Percentiles rank a stretch among this genome's conserved stretches.
These are phyloP conservation scores for Populus hybrid DNA, from an alignment of 441 rosid species.

Conservation along the genomic window DNA sequence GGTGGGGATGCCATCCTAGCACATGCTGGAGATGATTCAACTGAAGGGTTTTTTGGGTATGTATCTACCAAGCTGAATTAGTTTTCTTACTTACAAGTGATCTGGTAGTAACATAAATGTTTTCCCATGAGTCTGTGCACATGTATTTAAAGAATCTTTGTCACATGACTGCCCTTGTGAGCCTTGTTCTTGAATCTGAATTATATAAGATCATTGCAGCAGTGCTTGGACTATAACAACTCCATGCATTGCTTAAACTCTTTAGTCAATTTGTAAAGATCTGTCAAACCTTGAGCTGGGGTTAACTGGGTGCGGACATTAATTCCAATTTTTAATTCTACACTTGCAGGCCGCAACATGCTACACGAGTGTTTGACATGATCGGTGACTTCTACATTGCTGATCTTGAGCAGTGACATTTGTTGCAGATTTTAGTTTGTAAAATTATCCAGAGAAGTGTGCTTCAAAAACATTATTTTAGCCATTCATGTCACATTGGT, in stretches of 20 bases:
- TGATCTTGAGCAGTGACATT: slow-evolving; percentile 42
- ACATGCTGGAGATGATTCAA: slow-evolving; percentile 94
- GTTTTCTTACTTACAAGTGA: neutral
- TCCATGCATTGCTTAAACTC: neutral
- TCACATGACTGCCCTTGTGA: neutral
- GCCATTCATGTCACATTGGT: neutral
- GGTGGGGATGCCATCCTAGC: slow-evolving; percentile 93
- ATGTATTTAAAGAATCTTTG: neutral
- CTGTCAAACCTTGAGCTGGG: neutral
- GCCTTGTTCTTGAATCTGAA: neutral
- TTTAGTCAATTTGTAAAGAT: neutral
- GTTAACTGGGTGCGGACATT: neutral
- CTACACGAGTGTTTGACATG: slow-evolving; percentile 76
- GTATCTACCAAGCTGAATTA: slow-evolving; percentile 11
- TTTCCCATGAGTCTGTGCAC: neutral
- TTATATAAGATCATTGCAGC: neutral
- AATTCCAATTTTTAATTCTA: neutral
- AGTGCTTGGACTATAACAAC: neutral
- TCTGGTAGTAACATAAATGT: neutral
- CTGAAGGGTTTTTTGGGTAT: slow-evolving; percentile 89
- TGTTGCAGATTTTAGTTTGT: neutral
- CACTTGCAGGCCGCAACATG: slow-evolving; percentile 76
- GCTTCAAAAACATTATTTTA: neutral
- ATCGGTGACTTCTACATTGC: slow-evolving; percentile 89
- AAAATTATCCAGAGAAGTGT: neutral